phyloP scores from a whole-genome alignment of 2,329 filamentous ascomycete species.

The Fusarium continuum region DNA sequence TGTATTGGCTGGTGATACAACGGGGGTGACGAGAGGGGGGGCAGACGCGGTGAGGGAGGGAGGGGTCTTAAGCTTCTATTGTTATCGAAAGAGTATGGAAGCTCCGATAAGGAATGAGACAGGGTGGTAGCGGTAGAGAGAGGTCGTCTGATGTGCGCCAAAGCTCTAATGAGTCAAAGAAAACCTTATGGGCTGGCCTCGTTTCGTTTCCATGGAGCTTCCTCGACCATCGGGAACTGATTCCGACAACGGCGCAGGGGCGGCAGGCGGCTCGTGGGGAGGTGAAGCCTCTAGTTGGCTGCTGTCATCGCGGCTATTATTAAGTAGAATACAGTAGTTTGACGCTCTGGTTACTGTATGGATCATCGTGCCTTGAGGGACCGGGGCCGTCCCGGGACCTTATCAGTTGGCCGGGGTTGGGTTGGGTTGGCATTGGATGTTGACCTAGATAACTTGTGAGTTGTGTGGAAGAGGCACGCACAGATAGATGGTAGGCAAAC shows the following conservation, averaged over 20 bases:
- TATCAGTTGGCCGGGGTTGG: constrained; percentile 23
- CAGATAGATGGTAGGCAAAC: too few species aligned
- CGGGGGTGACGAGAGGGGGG: neutral
- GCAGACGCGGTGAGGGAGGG: constrained; percentile 1
- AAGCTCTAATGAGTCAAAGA: constrained; percentile 16
- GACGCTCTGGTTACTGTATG: constrained; percentile 13
- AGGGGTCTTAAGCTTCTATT: constrained; percentile 22
- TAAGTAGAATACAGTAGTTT: constrained; percentile 18
- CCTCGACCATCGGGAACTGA: too few species aligned
- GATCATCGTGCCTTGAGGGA: constrained; percentile 6
- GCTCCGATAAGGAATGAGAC: constrained; percentile 24
- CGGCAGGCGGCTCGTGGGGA: constrained; percentile 24
- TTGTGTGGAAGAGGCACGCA: neutral
- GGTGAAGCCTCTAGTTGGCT: constrained; percentile 1
- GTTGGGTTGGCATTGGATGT: neutral
- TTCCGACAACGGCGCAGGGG: constrained; percentile 31
- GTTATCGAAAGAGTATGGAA: constrained; percentile 24
- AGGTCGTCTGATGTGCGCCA: constrained; percentile 24
- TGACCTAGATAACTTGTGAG: neutral
- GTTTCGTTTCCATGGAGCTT: constrained; percentile 1
- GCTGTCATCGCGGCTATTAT: constrained; percentile 34
- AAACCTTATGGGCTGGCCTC: neutral
- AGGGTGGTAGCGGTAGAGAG: neutral
- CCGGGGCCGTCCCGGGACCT: constrained; percentile 18
- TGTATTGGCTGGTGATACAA: constrained; percentile 20